These are phyloP conservation scores for Metarhizium guizhouense DNA, from an alignment of 2,329 filamentous ascomycete genomes.

Conservation along the genomic window DNA sequence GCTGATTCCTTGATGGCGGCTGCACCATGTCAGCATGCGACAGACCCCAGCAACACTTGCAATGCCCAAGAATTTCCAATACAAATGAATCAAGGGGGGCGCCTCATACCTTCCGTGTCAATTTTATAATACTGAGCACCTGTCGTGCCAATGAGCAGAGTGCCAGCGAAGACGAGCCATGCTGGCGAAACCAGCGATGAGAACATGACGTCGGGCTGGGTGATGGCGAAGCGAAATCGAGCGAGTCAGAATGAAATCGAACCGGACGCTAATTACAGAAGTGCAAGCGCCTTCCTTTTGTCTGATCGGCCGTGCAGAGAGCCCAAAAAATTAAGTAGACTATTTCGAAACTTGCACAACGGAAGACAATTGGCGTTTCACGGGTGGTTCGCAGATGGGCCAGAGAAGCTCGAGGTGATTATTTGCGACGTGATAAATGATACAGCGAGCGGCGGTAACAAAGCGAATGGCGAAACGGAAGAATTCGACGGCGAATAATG, in stretches of 20 bases:
- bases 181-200: background rate
- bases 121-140: conserved; percentile 22
- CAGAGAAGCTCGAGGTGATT: background rate
- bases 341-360: no score
- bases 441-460: background rate
- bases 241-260: background rate
- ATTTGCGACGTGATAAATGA: background rate
- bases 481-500: background rate
- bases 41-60: no score
- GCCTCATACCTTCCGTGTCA: conserved; percentile 19
- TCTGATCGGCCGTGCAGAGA: background rate
- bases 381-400: background rate
- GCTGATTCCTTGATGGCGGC: conserved; percentile 38
- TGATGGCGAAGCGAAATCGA: background rate
- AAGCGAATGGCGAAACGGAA: background rate
- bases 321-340: background rate
- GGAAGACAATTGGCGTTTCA: background rate
- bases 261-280: no score
- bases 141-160: conserved; percentile 4
- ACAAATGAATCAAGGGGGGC: background rate
- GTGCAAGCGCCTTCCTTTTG: background rate
- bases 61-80: background rate
- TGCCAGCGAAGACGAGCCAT: conserved; percentile 3
- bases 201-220: conserved; percentile 1
- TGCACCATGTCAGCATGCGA: conserved; percentile 12